Evolutionary conservation across 75 land plant genomes (phyloP).

Genomic region (Larix kaempferi): DNA sequence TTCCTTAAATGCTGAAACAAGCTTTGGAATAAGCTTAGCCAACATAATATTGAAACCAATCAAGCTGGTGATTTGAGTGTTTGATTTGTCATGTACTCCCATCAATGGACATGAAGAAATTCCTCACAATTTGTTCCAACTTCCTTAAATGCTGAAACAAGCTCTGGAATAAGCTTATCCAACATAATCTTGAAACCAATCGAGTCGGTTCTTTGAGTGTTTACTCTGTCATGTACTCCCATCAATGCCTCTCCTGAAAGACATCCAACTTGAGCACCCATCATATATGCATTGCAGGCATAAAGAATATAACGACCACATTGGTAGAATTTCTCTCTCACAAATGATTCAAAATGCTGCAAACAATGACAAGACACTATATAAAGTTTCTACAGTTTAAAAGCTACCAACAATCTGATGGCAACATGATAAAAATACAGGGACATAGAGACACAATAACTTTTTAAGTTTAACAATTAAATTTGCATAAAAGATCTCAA

Average conservation of each 20-base stretch:
- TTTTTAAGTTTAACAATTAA: not conserved
- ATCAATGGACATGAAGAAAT: conserved; percentile 15
- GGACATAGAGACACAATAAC: too few species aligned
- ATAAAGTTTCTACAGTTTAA: not conserved
- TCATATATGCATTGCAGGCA: conserved; percentile 78
- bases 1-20: conserved; percentile 58
- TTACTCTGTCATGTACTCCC: not conserved
- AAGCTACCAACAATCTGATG: conserved; percentile 1
- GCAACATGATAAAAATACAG: not conserved
- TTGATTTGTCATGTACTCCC: not conserved
- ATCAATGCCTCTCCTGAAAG: conserved; percentile 6
- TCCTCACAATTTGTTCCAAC: conserved; percentile 57
- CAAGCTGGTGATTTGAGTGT: conserved; percentile 38
- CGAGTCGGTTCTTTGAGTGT: conserved; percentile 37
- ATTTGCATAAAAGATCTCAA: not conserved
- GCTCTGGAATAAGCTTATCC: conserved; percentile 70
- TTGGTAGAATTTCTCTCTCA: conserved; percentile 61
- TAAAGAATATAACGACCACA: conserved; percentile 37
- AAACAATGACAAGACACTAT: conserved; percentile 2
- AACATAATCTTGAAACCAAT: conserved; percentile 93
- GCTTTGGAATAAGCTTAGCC: conserved; percentile 71
- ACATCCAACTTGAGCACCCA: conserved; percentile 61
- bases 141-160: conserved; percentile 57
- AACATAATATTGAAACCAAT: conserved; percentile 93
- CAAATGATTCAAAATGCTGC: conserved; percentile 91